Percentiles rank a stretch among this genome's conserved stretches.
Conservation (phyloP, 176 grass and related monocot genomes). For the Carex myosuroides region DNA sequence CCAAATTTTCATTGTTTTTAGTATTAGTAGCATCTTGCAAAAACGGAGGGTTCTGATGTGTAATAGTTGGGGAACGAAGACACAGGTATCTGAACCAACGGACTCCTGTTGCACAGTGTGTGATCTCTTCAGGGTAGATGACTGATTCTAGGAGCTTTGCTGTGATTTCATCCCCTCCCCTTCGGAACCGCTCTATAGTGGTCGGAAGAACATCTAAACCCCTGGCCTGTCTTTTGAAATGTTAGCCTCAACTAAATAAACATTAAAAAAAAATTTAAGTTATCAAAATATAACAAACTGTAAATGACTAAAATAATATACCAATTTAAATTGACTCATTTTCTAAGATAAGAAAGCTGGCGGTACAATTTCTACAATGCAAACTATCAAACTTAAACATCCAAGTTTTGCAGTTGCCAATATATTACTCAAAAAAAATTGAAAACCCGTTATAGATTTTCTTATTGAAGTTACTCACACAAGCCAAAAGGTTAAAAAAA, state of each 20-base stretch:
- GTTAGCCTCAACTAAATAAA: neutral
- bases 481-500: neutral
- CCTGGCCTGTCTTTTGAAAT: constrained; percentile 45
- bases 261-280: neutral
- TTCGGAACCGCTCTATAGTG: constrained; percentile 77
- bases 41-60: constrained; percentile 9
- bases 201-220: constrained; percentile 92
- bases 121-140: constrained; percentile 86
- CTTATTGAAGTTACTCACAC: neutral
- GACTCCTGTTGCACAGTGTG: constrained; percentile 75
- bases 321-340: neutral
- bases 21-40: neutral
- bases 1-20: constrained; percentile 5
- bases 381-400: neutral
- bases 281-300: neutral
- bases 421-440: neutral
- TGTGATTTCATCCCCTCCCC: constrained; percentile 65
- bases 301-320: neutral
- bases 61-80: constrained; percentile 16
- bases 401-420: neutral
- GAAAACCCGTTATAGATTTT: neutral
- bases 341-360: neutral
- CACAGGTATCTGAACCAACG: constrained; percentile 85
- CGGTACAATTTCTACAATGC: neutral
- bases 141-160: constrained; percentile 61